Evolutionary conservation across 371 early-diverging fungal genomes (phyloP), one percentile per base, ranked within the genome.

Genomic region (Rhizopus stolonifer): DNA sequence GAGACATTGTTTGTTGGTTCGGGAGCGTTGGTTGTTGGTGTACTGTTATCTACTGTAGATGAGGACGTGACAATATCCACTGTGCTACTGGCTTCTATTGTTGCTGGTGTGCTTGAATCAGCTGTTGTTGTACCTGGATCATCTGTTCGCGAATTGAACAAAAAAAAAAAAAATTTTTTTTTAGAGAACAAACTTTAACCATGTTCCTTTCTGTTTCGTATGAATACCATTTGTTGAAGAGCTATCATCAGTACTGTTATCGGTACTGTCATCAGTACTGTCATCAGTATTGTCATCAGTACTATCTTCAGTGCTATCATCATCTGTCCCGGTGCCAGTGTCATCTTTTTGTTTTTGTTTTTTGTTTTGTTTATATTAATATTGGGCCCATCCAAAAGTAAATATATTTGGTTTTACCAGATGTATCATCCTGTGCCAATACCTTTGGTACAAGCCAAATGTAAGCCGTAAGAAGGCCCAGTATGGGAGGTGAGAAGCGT

Each of bases 361-460:
- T 29, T 29, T 29, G n/a, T n/a, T n/a, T 29, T 29, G 2, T 29
- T 29, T 9, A 29, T 29, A 29, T 29, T n/a, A 36, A 36, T 29
- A 29, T 29, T 29, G 31, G 31, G 31, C n/a, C n/a, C n/a, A n/a
- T n/a, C n/a, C n/a, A n/a, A n/a, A n/a, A n/a, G n/a, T n/a, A n/a
- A n/a, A n/a, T n/a, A n/a, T n/a, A n/a, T n/a, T 29, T 29, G 10
- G 15, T 0, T 15, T 36, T 58, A 52, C 52, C 40, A n/a, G 15
- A 29, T 9, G 31, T 43, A 31, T 60, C 40, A 36, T 43, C 38
- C 22, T 60, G 60, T 19, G 54, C 60, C 36, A 32, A 22, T 31
- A 60, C 60, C 13, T 39, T 32, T 5, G 60, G 15, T 15, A 36
- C n/a, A 4, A 36, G 4, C 60, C 59, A 58, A 14, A 40, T 17